phyloP scores from a whole-genome alignment of 1,284 basidiomycete species.

The Puccinia triticina region DNA sequence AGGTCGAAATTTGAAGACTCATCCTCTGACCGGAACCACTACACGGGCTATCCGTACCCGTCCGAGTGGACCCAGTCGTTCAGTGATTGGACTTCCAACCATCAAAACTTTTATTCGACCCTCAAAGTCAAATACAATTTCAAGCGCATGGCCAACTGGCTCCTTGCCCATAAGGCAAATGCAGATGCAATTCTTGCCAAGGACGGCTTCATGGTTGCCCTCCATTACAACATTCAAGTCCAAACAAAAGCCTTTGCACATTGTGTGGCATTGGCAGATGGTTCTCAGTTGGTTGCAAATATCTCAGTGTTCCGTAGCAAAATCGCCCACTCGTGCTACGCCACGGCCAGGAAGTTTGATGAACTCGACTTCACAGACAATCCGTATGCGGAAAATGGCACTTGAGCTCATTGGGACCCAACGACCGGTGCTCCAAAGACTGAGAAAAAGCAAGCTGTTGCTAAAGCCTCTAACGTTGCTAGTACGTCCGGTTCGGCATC shows the following conservation, averaged over 20 bases:
- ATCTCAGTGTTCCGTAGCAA: too few species aligned
- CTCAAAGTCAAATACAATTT: neutral
- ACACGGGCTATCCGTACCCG: neutral
- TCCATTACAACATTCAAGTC: too few species aligned
- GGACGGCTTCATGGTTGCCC: neutral
- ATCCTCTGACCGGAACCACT: neutral
- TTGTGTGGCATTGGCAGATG: neutral
- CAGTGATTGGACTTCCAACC: too few species aligned
- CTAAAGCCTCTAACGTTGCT: too few species aligned
- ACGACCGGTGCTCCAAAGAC: too few species aligned
- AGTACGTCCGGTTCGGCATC: too few species aligned
- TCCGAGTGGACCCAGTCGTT: too few species aligned
- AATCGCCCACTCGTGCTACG: too few species aligned
- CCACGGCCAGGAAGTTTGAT: neutral
- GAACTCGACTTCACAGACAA: conserved; percentile 2
- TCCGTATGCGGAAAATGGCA: too few species aligned
- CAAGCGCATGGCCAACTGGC: neutral
- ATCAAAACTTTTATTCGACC: neutral
- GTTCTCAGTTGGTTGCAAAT: neutral
- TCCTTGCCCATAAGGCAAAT: conserved; percentile 9
- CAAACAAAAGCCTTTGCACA: neutral
- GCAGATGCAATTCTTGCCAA: too few species aligned
- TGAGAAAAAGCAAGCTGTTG: too few species aligned
- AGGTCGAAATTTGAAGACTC: neutral
- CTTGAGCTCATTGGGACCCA: too few species aligned